phyloP scores from a whole-genome alignment of 495 filamentous ascomycete genomes.

The Hypomontagnella submonticulosa region DNA sequence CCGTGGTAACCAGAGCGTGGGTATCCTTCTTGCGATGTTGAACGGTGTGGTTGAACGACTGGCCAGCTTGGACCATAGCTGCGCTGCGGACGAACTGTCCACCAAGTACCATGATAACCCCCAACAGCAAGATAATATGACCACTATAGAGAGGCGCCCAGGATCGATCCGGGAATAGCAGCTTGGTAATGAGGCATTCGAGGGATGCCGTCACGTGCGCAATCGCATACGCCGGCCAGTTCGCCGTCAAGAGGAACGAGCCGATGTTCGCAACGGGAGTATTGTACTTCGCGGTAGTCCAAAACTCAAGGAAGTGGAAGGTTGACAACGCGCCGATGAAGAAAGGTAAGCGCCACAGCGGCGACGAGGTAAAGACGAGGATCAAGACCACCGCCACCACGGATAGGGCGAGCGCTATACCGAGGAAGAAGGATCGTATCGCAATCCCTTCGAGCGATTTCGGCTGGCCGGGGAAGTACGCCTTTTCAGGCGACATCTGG shows the following conservation, averaged over 20 bases:
- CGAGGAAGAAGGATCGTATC: constrained; percentile 69
- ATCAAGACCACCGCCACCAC: constrained; percentile 54
- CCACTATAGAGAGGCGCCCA: constrained; percentile 50
- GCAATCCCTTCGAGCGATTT: constrained; percentile 85
- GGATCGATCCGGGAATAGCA: constrained; percentile 66
- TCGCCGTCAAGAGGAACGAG: constrained; percentile 86
- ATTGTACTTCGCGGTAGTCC: constrained; percentile 85
- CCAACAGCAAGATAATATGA: constrained; percentile 58
- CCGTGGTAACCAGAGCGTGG: constrained; percentile 82
- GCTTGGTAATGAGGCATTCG: constrained; percentile 72
- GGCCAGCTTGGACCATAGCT: constrained; percentile 90
- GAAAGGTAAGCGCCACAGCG: constrained; percentile 85
- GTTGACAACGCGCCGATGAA: constrained; percentile 78
- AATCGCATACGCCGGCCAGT: constrained; percentile 85
- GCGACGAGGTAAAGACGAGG: constrained; percentile 51
- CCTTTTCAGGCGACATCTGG: constrained; percentile 37
- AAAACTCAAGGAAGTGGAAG: constrained; percentile 98
- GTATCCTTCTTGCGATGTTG: constrained; percentile 70
- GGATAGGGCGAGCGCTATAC: constrained; percentile 58
- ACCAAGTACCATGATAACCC: constrained; percentile 69
- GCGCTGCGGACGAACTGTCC: constrained; percentile 79
- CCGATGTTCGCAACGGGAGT: constrained; percentile 72
- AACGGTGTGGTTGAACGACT: constrained; percentile 91
- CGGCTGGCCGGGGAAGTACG: constrained; percentile 64
- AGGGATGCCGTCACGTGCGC: constrained; percentile 78